Conservation (phyloP, 2,329 filamentous ascomycete species). For the Neobulgaria alba region DNA sequence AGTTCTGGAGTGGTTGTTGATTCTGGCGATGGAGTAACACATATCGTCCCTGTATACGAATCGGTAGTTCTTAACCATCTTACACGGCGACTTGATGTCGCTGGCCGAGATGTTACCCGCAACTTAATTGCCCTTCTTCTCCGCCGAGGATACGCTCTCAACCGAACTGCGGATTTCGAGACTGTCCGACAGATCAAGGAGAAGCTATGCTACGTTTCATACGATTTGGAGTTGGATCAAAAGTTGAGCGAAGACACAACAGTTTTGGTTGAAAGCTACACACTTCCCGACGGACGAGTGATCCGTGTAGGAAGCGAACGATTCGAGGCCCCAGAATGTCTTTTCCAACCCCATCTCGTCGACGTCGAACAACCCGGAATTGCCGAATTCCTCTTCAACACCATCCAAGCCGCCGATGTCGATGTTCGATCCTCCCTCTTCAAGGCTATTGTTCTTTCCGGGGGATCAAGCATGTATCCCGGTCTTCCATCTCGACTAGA, state of each 20-base stretch:
- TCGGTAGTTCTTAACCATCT: constrained; percentile 96
- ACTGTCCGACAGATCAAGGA: constrained; percentile 99
- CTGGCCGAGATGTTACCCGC: constrained; percentile 93
- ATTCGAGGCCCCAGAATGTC: constrained; percentile 94
- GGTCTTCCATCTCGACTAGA: constrained; percentile 89
- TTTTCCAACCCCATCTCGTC: constrained; percentile 97
- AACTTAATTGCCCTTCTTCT: constrained; percentile 94
- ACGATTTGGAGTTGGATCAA: constrained; percentile 94
- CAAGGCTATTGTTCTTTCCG: constrained; percentile 94
- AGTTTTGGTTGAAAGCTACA: constrained; percentile 94
- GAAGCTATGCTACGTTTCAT: constrained; percentile 98
- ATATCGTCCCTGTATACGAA: constrained; percentile 98
- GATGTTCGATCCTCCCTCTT: constrained; percentile 90
- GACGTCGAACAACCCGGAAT: constrained; percentile 97
- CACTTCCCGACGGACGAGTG: constrained; percentile 88
- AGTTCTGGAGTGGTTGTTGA: constrained; percentile 96
- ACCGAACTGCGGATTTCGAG: constrained; percentile 97
- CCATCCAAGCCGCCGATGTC: constrained; percentile 90
- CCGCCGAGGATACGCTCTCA: constrained; percentile 89
- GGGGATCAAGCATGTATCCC: constrained; percentile 98
- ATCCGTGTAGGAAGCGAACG: constrained; percentile 94
- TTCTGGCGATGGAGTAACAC: constrained; percentile 94
- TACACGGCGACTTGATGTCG: constrained; percentile 87
- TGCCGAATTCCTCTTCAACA: constrained; percentile 97
- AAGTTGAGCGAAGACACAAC: constrained; percentile 95